Base-by-base conservation (phyloP, 2,329 filamentous ascomycete species). In the Cyclaneusma minus region DNA sequence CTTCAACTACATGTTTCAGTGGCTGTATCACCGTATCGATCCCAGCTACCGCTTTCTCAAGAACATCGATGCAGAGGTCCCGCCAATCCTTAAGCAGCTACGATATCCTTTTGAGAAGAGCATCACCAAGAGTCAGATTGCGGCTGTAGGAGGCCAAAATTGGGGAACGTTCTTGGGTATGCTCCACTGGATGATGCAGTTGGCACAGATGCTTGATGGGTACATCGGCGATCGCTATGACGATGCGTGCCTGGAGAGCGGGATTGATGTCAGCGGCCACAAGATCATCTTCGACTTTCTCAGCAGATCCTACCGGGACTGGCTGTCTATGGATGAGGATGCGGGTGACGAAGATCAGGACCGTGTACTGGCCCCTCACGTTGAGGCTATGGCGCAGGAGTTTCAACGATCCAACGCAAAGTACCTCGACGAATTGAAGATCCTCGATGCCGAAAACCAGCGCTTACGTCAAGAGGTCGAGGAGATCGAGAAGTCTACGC, bases 171-270 rank as follows among this genome's bases (percentile, higher is more conserved):
- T 98, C 44, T 60, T 98, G 8, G 89, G 85, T 0, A 60, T 98
- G 48, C 62, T 98, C 26, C 85, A 98, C 55, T 98, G 89, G 89
- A 87, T 98, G 73, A 93, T 98, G 87, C 85, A 95, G 51, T 60
- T 98, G 27, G 82, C 83, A 4, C 76, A 87, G 40, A 92, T 95
- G 76, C 69, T 95, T 45, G 85, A 95, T 35, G 68, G 79, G 13
- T 95, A 85, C 45, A 60, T 69, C 2, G 52, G 59, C 29, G 77
- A 84, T 31, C 71, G 72, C 24, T 98, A 93, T 49, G 84, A 94
- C 38, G 79, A 93, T 27, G 85, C 84, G 1, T 94, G 84, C 47
- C 64, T 78, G 21, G 87, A 94, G 41, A 76, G 72, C 16, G 89
- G 87, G 2, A 69, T 89, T 23, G 89, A 98, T 49, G 74, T 95